These are phyloP conservation scores for Rhodotorula graminis DNA, from an alignment of 768 basidiomycete species.

Conservation along the genomic window DNA sequence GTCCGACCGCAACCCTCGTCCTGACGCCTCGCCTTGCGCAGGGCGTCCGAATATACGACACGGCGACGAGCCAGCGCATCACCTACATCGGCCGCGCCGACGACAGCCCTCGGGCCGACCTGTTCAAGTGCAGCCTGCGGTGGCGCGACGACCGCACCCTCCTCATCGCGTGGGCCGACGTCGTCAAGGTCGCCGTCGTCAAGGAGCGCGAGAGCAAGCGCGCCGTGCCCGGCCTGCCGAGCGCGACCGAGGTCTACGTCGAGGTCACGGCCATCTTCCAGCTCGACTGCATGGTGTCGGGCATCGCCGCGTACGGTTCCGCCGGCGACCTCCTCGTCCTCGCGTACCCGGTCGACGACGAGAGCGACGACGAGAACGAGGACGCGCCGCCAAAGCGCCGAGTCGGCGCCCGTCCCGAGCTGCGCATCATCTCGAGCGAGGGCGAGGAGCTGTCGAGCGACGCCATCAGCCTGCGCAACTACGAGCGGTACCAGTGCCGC, in stretches of 20 bases:
- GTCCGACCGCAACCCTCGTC: accelerated
- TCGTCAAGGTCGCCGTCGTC: conserved; percentile 82
- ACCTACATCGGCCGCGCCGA: conserved; percentile 76
- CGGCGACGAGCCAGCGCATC: conserved; percentile 66
- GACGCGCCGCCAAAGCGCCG: conserved; percentile 64
- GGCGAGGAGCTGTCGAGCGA: conserved; percentile 87
- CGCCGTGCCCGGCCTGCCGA: conserved; percentile 7
- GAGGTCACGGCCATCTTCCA: conserved; percentile 90
- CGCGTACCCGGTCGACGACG: conserved; percentile 58
- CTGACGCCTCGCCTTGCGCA: conserved; percentile 43
- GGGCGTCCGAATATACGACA: conserved; percentile 94
- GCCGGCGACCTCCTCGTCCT: conserved; percentile 64
- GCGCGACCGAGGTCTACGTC: conserved; percentile 53
- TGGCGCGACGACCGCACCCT: conserved; percentile 92
- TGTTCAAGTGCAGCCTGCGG: conserved; percentile 83
- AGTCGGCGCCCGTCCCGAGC: conserved; percentile 83
- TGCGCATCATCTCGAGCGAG: conserved; percentile 78
- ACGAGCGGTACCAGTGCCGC: conserved; percentile 80
- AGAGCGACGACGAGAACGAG: conserved; percentile 45
- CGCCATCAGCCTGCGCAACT: conserved; percentile 71
- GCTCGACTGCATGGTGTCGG: conserved; percentile 91
- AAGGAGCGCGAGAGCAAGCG: conserved; percentile 38
- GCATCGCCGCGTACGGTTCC: conserved; percentile 63
- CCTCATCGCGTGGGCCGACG: conserved; percentile 79
- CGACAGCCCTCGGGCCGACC: conserved; percentile 81